Percentiles rank a stretch among this genome's conserved stretches.
phyloP scores from a whole-genome alignment of 23 red algal genomes.

The Gracilaria domingensis region DNA sequence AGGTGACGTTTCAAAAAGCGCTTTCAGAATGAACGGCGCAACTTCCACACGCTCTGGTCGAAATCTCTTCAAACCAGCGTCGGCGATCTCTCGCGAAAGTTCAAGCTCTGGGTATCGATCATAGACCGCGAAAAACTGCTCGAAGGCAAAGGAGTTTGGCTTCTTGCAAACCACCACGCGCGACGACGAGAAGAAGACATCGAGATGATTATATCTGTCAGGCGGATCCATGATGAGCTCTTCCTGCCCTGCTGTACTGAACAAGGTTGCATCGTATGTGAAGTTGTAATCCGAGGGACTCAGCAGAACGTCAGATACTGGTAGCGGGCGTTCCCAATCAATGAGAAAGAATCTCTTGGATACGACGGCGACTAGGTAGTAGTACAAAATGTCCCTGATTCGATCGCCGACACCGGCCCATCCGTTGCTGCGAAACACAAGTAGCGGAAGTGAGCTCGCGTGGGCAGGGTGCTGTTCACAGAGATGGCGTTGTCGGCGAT shows the following conservation, averaged over 20 bases:
- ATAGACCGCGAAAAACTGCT: neutral
- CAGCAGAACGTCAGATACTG: neutral
- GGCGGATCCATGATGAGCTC: neutral
- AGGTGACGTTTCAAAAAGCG: neutral
- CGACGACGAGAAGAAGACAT: neutral
- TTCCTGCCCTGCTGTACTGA: neutral
- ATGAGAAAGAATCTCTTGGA: slow-evolving; percentile 1
- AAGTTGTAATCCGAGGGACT: neutral
- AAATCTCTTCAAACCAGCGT: neutral
- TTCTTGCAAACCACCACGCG: neutral
- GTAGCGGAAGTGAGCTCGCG: neutral
- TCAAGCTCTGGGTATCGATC: neutral
- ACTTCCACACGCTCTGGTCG: neutral
- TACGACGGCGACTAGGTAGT: neutral
- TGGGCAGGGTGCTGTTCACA: neutral
- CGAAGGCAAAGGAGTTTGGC: neutral
- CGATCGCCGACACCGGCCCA: slow-evolving; percentile 6
- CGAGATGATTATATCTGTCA: neutral
- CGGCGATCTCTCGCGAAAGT: neutral
- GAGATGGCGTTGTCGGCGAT: slow-evolving; percentile 4
- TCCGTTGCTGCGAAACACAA: neutral
- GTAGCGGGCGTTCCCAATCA: neutral
- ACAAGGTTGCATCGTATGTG: slow-evolving; percentile 31
- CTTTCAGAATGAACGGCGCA: neutral
- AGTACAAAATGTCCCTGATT: neutral